Conservation (phyloP, 2,329 filamentous ascomycete genomes). For the Tolypocladium cylindrosporum region DNA sequence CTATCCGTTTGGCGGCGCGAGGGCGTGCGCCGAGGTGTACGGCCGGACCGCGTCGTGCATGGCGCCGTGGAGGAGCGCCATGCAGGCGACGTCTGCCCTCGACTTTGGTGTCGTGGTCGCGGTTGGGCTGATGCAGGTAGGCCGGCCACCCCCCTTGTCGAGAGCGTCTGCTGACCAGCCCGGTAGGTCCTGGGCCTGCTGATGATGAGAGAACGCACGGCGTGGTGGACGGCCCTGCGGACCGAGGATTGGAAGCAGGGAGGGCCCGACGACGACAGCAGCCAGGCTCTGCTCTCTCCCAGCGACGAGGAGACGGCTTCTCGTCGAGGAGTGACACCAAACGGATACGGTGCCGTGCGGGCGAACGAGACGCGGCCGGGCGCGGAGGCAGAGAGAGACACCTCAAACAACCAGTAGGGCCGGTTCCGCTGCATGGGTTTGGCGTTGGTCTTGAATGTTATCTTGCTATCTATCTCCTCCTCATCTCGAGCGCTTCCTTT, state of each 20-base stretch:
- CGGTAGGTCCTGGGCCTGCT: constrained; percentile 19
- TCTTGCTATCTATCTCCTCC: constrained; percentile 11
- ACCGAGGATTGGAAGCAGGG: constrained; percentile 6
- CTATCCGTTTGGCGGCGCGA: constrained; percentile 43
- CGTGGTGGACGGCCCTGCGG: constrained; percentile 20
- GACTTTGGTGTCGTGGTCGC: constrained; percentile 43
- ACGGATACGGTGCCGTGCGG: constrained; percentile 1
- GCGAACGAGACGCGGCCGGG: not conserved
- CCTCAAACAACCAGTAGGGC: not conserved
- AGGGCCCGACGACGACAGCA: constrained; percentile 7
- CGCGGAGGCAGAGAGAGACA: not conserved
- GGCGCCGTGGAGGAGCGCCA: constrained; percentile 43
- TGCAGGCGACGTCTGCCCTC: constrained; percentile 42
- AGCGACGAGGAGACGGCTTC: constrained; percentile 18
- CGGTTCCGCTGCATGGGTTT: not conserved
- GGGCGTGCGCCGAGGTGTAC: constrained; percentile 34
- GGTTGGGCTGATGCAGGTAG: constrained; percentile 47
- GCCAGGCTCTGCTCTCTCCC: constrained; percentile 15
- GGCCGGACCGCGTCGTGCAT: constrained; percentile 37
- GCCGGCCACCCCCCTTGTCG: constrained; percentile 1
- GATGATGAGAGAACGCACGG: constrained; percentile 16
- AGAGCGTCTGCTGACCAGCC: not conserved
- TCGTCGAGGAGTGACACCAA: not conserved
- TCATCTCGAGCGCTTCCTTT: constrained; percentile 39
- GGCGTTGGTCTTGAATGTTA: not conserved